These are phyloP conservation scores for Aspergillus diversus DNA, from an alignment of 495 filamentous ascomycete genomes.

Conservation along the genomic window DNA sequence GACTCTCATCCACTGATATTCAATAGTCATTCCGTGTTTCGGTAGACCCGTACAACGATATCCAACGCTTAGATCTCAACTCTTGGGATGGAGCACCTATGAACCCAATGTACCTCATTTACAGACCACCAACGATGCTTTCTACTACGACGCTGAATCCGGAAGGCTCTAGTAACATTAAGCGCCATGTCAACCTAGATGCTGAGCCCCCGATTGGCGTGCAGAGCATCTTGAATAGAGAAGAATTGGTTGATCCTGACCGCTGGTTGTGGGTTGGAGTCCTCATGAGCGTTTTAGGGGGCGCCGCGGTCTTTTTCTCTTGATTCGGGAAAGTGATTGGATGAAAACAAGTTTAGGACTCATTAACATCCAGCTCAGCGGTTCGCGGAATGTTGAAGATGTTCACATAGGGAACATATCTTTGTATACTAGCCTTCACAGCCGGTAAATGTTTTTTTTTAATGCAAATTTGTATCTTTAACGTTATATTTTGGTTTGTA, in stretches of 20 bases:
- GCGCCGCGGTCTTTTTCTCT: constrained; percentile 40
- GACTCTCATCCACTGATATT: constrained; percentile 21
- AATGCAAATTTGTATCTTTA: no score
- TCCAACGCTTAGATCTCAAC: constrained; percentile 68
- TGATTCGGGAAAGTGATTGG: constrained; percentile 13
- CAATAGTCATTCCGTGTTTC: constrained; percentile 63
- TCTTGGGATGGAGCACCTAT: constrained; percentile 67
- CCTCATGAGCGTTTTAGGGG: constrained; percentile 65
- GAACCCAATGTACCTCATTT: constrained; percentile 74
- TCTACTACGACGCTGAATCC: constrained; percentile 72
- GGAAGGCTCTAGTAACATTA: constrained; percentile 44
- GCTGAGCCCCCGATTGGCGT: constrained; percentile 44
- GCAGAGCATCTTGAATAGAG: constrained; percentile 44
- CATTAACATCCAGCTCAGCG: neutral
- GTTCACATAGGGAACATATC: neutral
- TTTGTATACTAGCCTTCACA: no score
- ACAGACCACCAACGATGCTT: constrained; percentile 73
- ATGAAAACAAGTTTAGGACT: neutral
- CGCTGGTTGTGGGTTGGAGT: constrained; percentile 74
- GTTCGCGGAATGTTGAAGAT: neutral
- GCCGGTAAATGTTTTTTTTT: no score
- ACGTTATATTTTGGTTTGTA: neutral
- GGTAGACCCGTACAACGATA: constrained; percentile 63
- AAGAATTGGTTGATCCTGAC: constrained; percentile 57
- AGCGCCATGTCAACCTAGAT: constrained; percentile 28